Percentiles rank a stretch among this genome's conserved stretches.
Evolutionary conservation across 345 rosid genomes (phyloP).

Genomic region (Diplotaxis tenuifolia): DNA sequence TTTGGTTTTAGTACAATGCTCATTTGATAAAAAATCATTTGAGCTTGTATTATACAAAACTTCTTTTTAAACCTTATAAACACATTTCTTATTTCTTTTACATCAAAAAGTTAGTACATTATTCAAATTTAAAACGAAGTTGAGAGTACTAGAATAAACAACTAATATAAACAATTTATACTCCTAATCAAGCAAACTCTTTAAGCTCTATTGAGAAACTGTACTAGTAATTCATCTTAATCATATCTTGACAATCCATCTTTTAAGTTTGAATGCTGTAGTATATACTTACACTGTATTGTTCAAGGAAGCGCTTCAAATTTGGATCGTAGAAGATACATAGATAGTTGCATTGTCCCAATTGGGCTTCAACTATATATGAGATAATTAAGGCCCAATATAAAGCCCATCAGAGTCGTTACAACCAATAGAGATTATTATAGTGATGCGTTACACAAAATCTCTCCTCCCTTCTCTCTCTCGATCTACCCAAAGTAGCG

Average conservation of each 20-base stretch:
- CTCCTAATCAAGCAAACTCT: background rate
- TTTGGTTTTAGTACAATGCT: background rate
- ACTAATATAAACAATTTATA: too few relatives aligned
- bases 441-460: background rate
- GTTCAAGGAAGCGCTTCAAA: background rate
- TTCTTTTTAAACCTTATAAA: background rate
- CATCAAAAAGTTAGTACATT: background rate
- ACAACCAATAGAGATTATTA: background rate
- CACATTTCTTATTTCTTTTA: background rate
- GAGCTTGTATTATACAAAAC: background rate
- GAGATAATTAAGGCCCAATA: background rate
- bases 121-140: too few relatives aligned
- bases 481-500: conserved; percentile 31
- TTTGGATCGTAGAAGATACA: background rate
- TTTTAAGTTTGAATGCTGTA: background rate
- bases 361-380: background rate
- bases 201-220: background rate
- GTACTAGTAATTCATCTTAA: background rate
- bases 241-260: background rate
- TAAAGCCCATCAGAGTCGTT: background rate
- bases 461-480: background rate
- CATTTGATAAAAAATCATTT: background rate
- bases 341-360: background rate
- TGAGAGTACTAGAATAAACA: too few relatives aligned
- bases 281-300: background rate